Conservation (phyloP, 1,139 yeast species). For the Blastobotrys raffinosifermentans region DNA sequence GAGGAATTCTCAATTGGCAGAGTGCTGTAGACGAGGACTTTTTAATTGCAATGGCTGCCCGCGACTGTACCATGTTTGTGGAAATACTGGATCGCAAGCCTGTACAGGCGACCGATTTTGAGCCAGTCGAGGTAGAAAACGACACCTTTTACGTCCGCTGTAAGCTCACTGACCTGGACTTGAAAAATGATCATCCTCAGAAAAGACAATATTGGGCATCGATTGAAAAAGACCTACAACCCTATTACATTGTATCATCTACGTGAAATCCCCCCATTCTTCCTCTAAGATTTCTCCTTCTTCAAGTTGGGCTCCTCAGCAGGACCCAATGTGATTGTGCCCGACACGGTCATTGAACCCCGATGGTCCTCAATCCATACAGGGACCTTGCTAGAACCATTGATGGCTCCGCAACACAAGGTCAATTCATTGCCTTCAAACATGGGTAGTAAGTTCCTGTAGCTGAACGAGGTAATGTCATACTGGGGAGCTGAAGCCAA, state of each 20-base stretch:
- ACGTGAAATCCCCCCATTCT: too few relatives aligned
- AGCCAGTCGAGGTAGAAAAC: neutral
- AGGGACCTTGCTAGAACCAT: constrained; percentile 19
- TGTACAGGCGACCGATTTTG: neutral
- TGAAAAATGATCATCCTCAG: neutral
- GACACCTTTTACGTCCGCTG: neutral
- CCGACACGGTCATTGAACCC: constrained; percentile 24
- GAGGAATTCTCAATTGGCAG: constrained; percentile 23
- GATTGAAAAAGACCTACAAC: neutral
- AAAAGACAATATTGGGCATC: neutral
- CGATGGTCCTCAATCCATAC: constrained; percentile 32
- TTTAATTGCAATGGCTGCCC: constrained; percentile 33
- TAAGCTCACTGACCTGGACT: neutral
- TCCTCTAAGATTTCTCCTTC: too few relatives aligned
- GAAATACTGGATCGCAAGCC: constrained; percentile 8
- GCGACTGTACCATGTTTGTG: constrained; percentile 35
- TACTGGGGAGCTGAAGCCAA: constrained; percentile 10
- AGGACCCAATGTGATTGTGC: constrained; percentile 14
- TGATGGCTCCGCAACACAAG: constrained; percentile 17
- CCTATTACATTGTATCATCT: neutral
- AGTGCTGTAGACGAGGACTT: constrained; percentile 22
- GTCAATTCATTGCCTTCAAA: constrained; percentile 33
- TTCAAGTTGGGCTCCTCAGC: too few relatives aligned
- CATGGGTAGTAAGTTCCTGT: constrained; percentile 48
- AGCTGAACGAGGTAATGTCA: constrained; percentile 35